Percentiles rank a stretch among this genome's conserved stretches.
Evolutionary conservation across 2,329 filamentous ascomycete genomes (phyloP).

Genomic region (Sporothrix globosa): DNA sequence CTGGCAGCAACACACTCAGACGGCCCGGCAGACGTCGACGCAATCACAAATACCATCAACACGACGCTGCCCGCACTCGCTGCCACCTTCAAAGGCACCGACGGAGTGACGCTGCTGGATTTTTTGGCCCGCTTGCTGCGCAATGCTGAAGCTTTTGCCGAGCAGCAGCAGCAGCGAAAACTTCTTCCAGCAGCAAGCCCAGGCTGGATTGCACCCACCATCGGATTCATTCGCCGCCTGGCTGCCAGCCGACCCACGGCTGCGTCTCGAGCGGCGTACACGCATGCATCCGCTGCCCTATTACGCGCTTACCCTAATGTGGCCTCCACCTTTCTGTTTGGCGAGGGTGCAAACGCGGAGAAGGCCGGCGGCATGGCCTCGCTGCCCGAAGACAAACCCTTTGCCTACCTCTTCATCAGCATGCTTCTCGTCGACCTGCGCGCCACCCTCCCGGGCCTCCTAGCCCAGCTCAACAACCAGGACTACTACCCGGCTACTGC

Average conservation of each 20-base stretch:
- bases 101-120: conserved; percentile 61
- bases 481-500: conserved; percentile 56
- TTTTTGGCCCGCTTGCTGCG: conserved; percentile 60
- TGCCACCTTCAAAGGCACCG: conserved; percentile 60
- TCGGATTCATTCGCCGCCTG: conserved; percentile 56
- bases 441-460: conserved; percentile 62
- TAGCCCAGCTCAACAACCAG: conserved; percentile 59
- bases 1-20: not conserved
- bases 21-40: conserved; percentile 31
- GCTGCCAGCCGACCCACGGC: conserved; percentile 59
- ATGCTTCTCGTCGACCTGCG: conserved; percentile 69
- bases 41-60: conserved; percentile 51
- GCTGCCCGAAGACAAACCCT: conserved; percentile 51
- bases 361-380: not conserved
- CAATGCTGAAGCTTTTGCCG: conserved; percentile 43
- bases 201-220: conserved; percentile 56
- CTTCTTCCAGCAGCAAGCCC: conserved; percentile 40
- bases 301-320: conserved; percentile 58
- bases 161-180: conserved; percentile 38
- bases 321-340: conserved; percentile 57
- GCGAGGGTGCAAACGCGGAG: conserved; percentile 41
- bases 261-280: conserved; percentile 61
- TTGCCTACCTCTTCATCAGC: conserved; percentile 65
- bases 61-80: conserved; percentile 53
- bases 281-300: conserved; percentile 60